Evolutionary conservation across 345 rosid genomes (phyloP), one percentile per base, ranked within the genome.

Genomic region (Rhodamnia argentea): DNA sequence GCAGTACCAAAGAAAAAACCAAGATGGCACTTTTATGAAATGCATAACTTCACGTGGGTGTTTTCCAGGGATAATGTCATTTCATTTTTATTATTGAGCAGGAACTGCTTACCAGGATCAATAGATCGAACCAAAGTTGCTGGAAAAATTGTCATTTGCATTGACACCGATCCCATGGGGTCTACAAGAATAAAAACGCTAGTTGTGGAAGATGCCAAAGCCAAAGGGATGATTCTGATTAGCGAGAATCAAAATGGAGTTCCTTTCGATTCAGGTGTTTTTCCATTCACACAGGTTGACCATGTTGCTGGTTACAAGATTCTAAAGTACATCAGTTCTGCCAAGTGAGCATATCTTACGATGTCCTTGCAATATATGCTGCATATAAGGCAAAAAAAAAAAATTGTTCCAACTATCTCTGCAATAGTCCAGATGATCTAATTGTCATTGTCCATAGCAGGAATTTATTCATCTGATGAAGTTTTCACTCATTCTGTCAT

Each of bases 91-190:
- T 16, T 56, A 62, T 59, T 86, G 44, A 88, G 90, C 92, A 94
- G 97, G 89, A 87, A 85, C 74, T 96, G 98, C 87, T 83, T 88
- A 87, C 98, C 96, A 10, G 94, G 96, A 83, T 94, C 98, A 70
- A 83, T 96, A 78, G 95, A 96, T 85, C 83, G 83, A 29, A 86
- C 83, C 56, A 96, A 93, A 93, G 96, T 92, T 23, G 88, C 88
- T 4, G 96, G 95, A 3, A 92, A 92, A 86, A 91, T 94, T 82
- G 88, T 96, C 75, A 89, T 96, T 57, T 96, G 98, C 83, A 27
- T 91, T 42, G 92, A 88, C 83, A 86, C 84, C 82, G 91, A 88
- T 60, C 82, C 84, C 26, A 76, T 74, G 27, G 40, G 88, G 52
- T 44, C 98, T 8, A 90, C 90, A 64, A 82, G 59, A 86, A 88